Conservation (phyloP, 2,329 filamentous ascomycete genomes). For the Endothia cerciana region DNA sequence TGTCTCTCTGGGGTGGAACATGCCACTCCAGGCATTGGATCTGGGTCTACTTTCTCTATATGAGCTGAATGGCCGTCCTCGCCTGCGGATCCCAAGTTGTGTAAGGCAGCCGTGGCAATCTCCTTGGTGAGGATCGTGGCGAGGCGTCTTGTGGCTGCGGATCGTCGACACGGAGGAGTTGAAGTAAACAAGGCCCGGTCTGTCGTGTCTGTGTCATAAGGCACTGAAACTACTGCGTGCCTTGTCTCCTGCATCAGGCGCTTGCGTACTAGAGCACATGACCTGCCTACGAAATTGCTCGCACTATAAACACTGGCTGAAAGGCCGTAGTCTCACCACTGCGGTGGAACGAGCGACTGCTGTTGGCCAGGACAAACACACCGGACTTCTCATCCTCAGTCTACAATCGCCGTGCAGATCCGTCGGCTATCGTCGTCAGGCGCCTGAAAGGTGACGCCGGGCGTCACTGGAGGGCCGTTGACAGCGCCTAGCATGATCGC, state of each 20-base stretch:
- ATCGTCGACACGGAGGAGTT: background rate
- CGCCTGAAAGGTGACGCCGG: background rate
- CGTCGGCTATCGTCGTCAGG: background rate
- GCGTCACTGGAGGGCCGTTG: background rate
- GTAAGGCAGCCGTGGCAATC: too few species aligned
- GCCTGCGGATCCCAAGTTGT: too few species aligned
- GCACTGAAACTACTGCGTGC: background rate
- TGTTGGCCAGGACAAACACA: background rate
- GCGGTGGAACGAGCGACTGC: background rate
- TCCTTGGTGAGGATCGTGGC: background rate
- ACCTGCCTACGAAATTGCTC: background rate
- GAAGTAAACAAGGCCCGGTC: too few species aligned
- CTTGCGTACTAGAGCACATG: conserved; percentile 2
- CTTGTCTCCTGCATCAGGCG: background rate
- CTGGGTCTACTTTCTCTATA: too few species aligned
- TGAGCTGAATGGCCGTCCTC: too few species aligned
- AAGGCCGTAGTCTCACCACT: background rate
- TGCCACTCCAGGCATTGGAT: too few species aligned
- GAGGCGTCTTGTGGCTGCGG: background rate
- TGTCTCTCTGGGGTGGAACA: too few species aligned
- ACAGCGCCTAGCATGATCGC: background rate
- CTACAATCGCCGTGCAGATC: background rate
- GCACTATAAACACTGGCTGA: background rate
- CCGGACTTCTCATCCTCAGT: background rate
- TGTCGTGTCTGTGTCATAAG: background rate